Evolutionary conservation across 139 green algal genomes (phyloP), one percentile per base, ranked within the genome.

Genomic region (Mychonastes homosphaera): DNA sequence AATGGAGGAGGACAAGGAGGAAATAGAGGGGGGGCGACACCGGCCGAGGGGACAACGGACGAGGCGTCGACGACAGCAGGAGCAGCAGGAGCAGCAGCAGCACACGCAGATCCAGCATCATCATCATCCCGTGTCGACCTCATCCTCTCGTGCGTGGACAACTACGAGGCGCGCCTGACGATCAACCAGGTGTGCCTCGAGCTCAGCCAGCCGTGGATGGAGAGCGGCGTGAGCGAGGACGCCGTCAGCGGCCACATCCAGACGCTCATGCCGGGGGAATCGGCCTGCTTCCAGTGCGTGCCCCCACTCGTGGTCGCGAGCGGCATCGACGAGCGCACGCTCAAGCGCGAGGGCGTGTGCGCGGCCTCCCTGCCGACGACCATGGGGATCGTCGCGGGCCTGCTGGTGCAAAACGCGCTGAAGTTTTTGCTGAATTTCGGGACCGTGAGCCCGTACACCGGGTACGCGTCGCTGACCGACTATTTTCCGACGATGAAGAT

Each of bases 171-270:
- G 3, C 80, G 91, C 40, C 95, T 98, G 77, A 89, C 86, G 16
- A 92, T 98, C 79, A 98, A 98, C 72, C 82, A 93, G 83, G 85
- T 91, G 40, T 96, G 86, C 75, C 74, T 98, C 27, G 90, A 98
- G 78, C 75, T 98, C 28, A 44, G 71, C 21, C 91, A 97, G 73
- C 76, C 62, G 0, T 98, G 91, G 91, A 95, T 98, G 86, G 91
- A 98, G 72, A 87, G 70, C 9, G 89, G 91, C 3, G 91, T 98
- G 45, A 92, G 80, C 23, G 91, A 98, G 64, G 91, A 98, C 53
- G 91, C 91, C 0, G 88, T 98, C 23, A 84, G 76, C 0, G 91
- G 91, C 8, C 90, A 97, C 79, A 95, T 97, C n/a, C 72, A 83
- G 54, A 67, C 72, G 3, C 45, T 85, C 40, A 58, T 85, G 0